A percentile compares a stretch with the other conserved stretches of the same genome.
Evolutionary conservation across 495 filamentous ascomycete species (phyloP).

Genomic region (Penicillium diatomitis): DNA sequence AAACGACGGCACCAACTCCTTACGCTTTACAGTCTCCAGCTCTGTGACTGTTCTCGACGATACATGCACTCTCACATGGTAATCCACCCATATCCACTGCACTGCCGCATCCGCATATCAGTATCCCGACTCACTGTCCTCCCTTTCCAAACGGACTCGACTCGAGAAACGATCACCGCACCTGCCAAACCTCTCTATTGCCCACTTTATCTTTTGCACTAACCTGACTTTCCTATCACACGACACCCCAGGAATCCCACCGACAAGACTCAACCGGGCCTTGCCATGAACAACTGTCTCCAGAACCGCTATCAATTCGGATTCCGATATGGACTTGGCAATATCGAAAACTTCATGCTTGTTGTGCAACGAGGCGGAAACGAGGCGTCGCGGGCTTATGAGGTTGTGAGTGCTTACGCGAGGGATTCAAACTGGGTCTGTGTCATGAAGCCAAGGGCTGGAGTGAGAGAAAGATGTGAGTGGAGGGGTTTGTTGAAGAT

Average conservation of each 20-base stretch:
- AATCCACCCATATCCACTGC: neutral
- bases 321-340: constrained; percentile 9
- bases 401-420: constrained; percentile 1
- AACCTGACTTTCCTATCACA: too few species aligned
- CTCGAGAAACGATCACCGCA: too few species aligned
- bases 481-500: constrained; percentile 1
- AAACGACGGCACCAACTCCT: neutral
- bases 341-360: constrained; percentile 8
- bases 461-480: constrained; percentile 1
- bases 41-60: neutral
- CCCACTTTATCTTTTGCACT: too few species aligned
- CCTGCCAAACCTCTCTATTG: too few species aligned
- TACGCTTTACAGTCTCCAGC: constrained; percentile 4
- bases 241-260: constrained; percentile 5
- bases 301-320: constrained; percentile 5
- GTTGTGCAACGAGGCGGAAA: neutral
- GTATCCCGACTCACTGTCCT: too few species aligned
- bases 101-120: neutral
- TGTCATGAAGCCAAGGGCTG: neutral
- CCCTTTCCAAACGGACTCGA: too few species aligned
- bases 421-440: constrained; percentile 4
- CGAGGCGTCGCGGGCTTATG: neutral
- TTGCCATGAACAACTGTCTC: constrained; percentile 3
- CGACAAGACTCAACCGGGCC: constrained; percentile 1
- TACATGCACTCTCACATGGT: neutral